Evolutionary conservation across 2,329 filamentous ascomycete species (phyloP).

Genomic region (Ophiocordyceps polyrhachis-furcata): DNA sequence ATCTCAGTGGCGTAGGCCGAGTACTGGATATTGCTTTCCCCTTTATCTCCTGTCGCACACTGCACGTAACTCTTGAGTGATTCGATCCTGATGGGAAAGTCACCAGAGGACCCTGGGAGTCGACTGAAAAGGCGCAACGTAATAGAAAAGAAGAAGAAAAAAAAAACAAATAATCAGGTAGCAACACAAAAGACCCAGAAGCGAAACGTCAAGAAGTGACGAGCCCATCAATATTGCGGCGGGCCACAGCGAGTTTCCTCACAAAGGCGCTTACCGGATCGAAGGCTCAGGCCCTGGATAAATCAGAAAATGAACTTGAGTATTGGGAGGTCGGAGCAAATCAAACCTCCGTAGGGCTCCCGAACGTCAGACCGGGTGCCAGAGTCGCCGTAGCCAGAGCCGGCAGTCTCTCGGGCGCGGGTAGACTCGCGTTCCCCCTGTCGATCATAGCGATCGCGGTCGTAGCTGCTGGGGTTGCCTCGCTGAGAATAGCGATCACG

Average conservation of each 20-base stretch:
- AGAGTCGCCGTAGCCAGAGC: slow-evolving; percentile 21
- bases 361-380: slow-evolving; percentile 23
- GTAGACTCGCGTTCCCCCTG: slow-evolving; percentile 20
- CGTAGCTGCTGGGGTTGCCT: slow-evolving; percentile 23
- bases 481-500: slow-evolving; percentile 22
- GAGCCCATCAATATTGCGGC: slow-evolving; percentile 1
- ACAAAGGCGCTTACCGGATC: slow-evolving; percentile 5
- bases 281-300: slow-evolving; percentile 13
- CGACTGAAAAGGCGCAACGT: slow-evolving; percentile 10
- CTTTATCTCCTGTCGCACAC: slow-evolving; percentile 18
- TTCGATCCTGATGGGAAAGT: slow-evolving; percentile 12
- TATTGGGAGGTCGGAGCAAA: slow-evolving; percentile 5
- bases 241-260: slow-evolving; percentile 1
- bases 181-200: slow-evolving; percentile 11
- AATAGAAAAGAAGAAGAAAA: slow-evolving; percentile 5
- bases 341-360: slow-evolving; percentile 25
- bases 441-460: slow-evolving; percentile 30
- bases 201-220: slow-evolving; percentile 5
- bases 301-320: slow-evolving; percentile 10
- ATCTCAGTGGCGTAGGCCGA: slow-evolving; percentile 14
- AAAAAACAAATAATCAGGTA: slow-evolving; percentile 3
- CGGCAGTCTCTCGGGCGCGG: slow-evolving; percentile 20
- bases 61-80: slow-evolving; percentile 17
- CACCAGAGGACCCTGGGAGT: slow-evolving; percentile 12
- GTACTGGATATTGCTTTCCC: slow-evolving; percentile 15